Evolutionary conservation across 2,329 filamentous ascomycete genomes (phyloP).

Genomic region (Cladosporium sphaerospermum): DNA sequence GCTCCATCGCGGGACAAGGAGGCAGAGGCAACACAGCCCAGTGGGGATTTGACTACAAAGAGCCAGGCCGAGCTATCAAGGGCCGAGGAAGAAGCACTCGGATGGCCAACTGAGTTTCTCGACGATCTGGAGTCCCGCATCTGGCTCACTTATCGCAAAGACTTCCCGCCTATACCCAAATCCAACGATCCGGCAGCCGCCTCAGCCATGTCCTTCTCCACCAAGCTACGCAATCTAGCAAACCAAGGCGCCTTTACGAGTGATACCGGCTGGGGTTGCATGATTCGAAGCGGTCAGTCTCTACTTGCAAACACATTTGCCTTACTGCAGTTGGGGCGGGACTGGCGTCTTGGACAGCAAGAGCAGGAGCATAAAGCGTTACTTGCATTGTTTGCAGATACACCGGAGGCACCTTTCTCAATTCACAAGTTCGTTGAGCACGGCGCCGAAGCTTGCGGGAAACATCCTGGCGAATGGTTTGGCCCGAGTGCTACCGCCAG

Average conservation of each 20-base stretch:
- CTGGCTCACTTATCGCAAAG: constrained; percentile 94
- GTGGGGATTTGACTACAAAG: constrained; percentile 22
- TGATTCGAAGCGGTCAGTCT: constrained; percentile 95
- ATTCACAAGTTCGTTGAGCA: constrained; percentile 91
- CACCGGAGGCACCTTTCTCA: constrained; percentile 79
- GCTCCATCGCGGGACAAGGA: constrained; percentile 10
- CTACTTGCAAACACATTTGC: constrained; percentile 80
- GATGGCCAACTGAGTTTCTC: constrained; percentile 81
- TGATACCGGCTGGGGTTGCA: constrained; percentile 96
- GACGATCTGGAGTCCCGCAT: constrained; percentile 88
- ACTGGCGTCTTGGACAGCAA: constrained; percentile 64
- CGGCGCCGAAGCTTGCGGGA: constrained; percentile 80
- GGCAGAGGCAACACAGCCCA: constrained; percentile 12
- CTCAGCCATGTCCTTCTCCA: constrained; percentile 70
- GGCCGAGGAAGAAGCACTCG: constrained; percentile 35
- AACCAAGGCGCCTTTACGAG: constrained; percentile 81
- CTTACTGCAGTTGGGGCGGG: constrained; percentile 69
- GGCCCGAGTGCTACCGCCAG: constrained; percentile 92
- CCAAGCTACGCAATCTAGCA: constrained; percentile 73
- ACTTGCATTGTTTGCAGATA: constrained; percentile 79
- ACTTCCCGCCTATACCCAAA: constrained; percentile 75
- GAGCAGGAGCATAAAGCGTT: constrained; percentile 60
- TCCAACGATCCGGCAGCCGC: constrained; percentile 67
- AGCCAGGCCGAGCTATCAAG: constrained; percentile 24
- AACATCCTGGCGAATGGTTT: constrained; percentile 97